Conservation (phyloP, 225 moss, liverwort and hornwort species). For the Bryoerythrophyllum caledonicum region DNA sequence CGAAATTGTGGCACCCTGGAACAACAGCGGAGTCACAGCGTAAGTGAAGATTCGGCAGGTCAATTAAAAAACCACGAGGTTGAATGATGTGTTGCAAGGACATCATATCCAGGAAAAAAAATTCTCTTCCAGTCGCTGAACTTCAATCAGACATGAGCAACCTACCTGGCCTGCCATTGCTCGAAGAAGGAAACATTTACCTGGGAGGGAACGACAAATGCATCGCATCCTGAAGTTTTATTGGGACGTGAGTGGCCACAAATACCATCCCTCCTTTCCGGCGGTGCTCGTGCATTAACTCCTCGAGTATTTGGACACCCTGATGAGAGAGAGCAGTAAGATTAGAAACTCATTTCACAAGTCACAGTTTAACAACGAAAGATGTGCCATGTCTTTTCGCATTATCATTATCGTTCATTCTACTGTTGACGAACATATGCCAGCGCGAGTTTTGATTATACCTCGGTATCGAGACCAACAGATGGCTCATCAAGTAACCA, state of each 20-base stretch:
- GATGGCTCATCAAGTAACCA: conserved; percentile 95
- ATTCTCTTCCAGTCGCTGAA: background rate
- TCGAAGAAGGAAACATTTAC: conserved; percentile 27
- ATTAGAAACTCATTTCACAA: background rate
- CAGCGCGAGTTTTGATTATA: conserved; percentile 20
- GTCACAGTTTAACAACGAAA: background rate
- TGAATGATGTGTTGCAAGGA: background rate
- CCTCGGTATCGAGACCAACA: conserved; percentile 85
- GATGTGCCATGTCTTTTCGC: background rate
- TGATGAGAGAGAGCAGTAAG: conserved; percentile 27
- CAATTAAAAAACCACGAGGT: no score
- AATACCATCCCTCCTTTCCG: conserved; percentile 81
- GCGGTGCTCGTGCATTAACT: conserved; percentile 77
- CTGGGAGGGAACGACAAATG: conserved; percentile 74
- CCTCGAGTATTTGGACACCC: conserved; percentile 87
- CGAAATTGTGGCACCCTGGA: conserved; percentile 50
- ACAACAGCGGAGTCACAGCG: conserved; percentile 16
- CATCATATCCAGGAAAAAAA: background rate
- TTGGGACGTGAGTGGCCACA: conserved; percentile 87
- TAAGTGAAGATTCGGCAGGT: background rate
- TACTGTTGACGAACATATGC: background rate
- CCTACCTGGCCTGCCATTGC: background rate
- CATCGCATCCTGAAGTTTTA: conserved; percentile 74
- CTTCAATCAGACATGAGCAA: background rate
- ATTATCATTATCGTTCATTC: background rate